These are phyloP conservation scores for Quercus suber DNA, from an alignment of 306 rosid genomes.

Conservation along the genomic window DNA sequence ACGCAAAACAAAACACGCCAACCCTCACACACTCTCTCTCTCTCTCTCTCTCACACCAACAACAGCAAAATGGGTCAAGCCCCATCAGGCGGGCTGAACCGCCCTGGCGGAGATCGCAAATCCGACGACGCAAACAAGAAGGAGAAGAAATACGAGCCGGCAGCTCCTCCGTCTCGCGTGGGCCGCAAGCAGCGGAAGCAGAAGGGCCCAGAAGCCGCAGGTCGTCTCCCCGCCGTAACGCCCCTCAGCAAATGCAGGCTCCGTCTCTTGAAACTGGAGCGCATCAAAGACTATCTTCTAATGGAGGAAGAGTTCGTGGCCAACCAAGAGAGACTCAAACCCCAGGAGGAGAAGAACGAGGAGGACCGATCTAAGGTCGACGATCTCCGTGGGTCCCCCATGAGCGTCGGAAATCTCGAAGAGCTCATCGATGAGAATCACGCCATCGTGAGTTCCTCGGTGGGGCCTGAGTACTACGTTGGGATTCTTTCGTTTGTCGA, in stretches of 20 bases:
- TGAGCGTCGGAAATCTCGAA: conserved; percentile 64
- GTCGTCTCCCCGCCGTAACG: conserved; percentile 33
- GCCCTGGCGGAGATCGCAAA: conserved; percentile 57
- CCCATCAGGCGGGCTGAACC: conserved; percentile 58
- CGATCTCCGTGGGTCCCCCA: conserved; percentile 62
- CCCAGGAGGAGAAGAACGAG: conserved; percentile 59
- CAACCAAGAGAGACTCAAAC: conserved; percentile 56
- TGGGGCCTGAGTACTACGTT: conserved; percentile 31
- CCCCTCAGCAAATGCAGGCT: conserved; percentile 42
- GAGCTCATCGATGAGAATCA: conserved; percentile 65
- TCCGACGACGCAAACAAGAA: conserved; percentile 47
- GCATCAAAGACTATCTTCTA: conserved; percentile 52
- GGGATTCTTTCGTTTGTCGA: conserved; percentile 54
- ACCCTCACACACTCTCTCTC: neutral
- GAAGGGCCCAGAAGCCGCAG: no score
- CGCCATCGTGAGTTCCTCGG: conserved; percentile 61
- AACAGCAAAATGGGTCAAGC: conserved; percentile 47
- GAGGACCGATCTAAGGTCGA: conserved; percentile 62
- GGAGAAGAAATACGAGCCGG: conserved; percentile 63
- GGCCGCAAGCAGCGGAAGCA: conserved; percentile 2
- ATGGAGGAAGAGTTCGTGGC: conserved; percentile 64
- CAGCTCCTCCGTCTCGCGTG: conserved; percentile 59
- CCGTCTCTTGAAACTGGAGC: conserved; percentile 46
- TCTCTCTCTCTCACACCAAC: neutral
- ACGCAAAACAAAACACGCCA: no score